A percentile compares a stretch with the other conserved stretches of the same genome.
phyloP scores from a whole-genome alignment of 257 asterid species.

The Hygrophila difformis region DNA sequence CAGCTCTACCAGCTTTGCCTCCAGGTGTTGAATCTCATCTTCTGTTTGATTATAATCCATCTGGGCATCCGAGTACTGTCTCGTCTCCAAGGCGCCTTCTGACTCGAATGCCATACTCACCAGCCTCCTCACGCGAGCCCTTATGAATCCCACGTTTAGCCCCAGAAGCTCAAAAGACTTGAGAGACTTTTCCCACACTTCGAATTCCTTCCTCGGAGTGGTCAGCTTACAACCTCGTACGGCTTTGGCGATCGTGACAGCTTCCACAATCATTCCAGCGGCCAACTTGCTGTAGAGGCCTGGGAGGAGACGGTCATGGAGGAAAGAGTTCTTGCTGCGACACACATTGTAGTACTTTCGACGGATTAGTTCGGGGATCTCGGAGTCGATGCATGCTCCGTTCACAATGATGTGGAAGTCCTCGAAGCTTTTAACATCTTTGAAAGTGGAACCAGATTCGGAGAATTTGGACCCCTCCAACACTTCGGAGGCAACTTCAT shows the following conservation, averaged over 20 bases:
- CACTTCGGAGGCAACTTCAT: conserved; percentile 66
- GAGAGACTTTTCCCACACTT: conserved; percentile 42
- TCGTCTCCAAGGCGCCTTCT: conserved; percentile 24
- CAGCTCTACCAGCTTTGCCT: conserved; percentile 34
- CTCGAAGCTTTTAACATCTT: conserved; percentile 44
- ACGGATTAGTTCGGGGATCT: conserved; percentile 41
- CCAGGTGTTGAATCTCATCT: conserved; percentile 33
- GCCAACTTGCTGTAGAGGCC: conserved; percentile 35
- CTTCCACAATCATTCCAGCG: conserved; percentile 38
- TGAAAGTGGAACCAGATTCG: conserved; percentile 22
- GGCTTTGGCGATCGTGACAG: conserved; percentile 31
- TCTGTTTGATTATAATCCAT: conserved; percentile 14
- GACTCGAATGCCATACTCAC: conserved; percentile 29
- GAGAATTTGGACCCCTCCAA: conserved; percentile 45
- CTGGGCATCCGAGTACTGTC: conserved; percentile 31
- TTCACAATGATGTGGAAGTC: conserved; percentile 50
- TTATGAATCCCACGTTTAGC: conserved; percentile 31
- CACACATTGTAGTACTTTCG: conserved; percentile 51
- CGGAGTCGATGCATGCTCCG: conserved; percentile 53
- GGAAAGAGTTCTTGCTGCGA: conserved; percentile 37
- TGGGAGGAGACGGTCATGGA: conserved; percentile 32
- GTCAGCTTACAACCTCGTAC: conserved; percentile 34
- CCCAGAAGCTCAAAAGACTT: no score
- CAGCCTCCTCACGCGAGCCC: conserved; percentile 23
- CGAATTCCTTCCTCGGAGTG: conserved; percentile 31